Conservation (phyloP, 345 rosid species). For the Pistacia integerrima region DNA sequence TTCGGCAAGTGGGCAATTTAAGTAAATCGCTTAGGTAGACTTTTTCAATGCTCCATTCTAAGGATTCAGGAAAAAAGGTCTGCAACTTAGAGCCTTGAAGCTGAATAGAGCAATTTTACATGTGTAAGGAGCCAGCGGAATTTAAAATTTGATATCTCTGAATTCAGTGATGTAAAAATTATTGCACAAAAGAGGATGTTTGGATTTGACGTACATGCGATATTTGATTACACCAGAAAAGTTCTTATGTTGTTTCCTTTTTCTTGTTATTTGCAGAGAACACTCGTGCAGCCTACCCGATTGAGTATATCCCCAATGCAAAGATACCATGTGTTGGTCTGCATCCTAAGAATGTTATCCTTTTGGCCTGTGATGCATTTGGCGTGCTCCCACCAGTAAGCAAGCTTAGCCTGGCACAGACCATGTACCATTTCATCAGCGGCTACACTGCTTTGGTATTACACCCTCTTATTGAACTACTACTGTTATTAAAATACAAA, state of each 20-base stretch:
- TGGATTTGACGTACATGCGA: neutral
- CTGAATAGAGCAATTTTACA: too few species aligned
- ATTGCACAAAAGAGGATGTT: neutral
- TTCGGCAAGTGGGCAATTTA: neutral
- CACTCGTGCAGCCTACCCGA: slow-evolving; percentile 94
- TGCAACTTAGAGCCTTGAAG: neutral
- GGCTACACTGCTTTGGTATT: slow-evolving; percentile 95
- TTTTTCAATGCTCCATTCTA: neutral
- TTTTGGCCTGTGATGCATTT: slow-evolving; percentile 92
- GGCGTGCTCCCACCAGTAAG: slow-evolving; percentile 99
- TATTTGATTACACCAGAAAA: neutral
- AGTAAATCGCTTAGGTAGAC: neutral
- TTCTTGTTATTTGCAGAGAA: slow-evolving; percentile 58
- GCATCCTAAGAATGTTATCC: slow-evolving; percentile 89
- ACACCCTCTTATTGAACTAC: neutral
- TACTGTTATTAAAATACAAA: neutral
- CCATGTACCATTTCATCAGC: slow-evolving; percentile 98
- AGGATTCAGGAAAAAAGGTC: neutral
- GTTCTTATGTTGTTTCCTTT: neutral
- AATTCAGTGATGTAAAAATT: neutral
- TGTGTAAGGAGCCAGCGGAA: neutral
- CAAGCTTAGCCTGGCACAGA: slow-evolving; percentile 86
- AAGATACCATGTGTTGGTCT: slow-evolving; percentile 92
- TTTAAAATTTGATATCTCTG: neutral
- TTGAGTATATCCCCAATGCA: slow-evolving; percentile 89